Percentiles rank a stretch among this genome's conserved stretches.
Conservation (phyloP, 805 yeast genomes). For the Cyberlindnera lachancei region DNA sequence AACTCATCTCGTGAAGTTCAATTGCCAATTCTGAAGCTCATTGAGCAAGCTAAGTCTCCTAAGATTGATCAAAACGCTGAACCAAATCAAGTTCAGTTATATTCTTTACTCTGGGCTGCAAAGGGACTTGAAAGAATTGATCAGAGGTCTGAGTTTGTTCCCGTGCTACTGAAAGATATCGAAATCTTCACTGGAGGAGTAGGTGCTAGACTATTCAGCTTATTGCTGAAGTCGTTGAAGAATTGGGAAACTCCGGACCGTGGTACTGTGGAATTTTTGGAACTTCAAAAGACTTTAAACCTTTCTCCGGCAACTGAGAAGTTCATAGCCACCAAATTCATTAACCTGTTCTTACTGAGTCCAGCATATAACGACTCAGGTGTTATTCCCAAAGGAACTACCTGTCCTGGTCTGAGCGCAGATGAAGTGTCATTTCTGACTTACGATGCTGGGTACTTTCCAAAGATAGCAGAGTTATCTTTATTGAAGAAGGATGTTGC, state of each 20-base stretch:
- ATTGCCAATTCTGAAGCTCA: slow-evolving; percentile 56
- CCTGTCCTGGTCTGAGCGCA: slow-evolving; percentile 58
- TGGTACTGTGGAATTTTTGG: slow-evolving; percentile 36
- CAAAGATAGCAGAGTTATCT: slow-evolving; percentile 40
- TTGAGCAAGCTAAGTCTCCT: slow-evolving; percentile 58
- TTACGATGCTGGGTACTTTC: slow-evolving; percentile 57
- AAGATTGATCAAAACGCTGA: slow-evolving; percentile 29
- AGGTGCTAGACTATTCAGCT: slow-evolving; percentile 53
- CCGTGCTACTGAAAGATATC: slow-evolving; percentile 41
- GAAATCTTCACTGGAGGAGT: slow-evolving; percentile 28
- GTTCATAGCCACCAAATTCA: slow-evolving; percentile 40
- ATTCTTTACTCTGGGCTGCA: slow-evolving; percentile 58
- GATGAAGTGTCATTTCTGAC: slow-evolving; percentile 57
- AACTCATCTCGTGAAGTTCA: slow-evolving; percentile 45
- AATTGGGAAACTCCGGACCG: slow-evolving; percentile 43
- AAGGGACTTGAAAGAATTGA: slow-evolving; percentile 56
- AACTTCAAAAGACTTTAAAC: slow-evolving; percentile 26
- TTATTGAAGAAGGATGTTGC: slow-evolving; percentile 34
- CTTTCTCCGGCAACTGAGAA: slow-evolving; percentile 35
- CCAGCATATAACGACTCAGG: slow-evolving; percentile 36
- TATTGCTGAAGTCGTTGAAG: slow-evolving; percentile 47
- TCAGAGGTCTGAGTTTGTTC: slow-evolving; percentile 31
- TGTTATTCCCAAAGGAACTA: slow-evolving; percentile 34
- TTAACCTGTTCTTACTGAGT: slow-evolving; percentile 49
- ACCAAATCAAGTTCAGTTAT: slow-evolving; percentile 43